Conservation (phyloP, 805 yeast species). For the Lachancea sp. region DNA sequence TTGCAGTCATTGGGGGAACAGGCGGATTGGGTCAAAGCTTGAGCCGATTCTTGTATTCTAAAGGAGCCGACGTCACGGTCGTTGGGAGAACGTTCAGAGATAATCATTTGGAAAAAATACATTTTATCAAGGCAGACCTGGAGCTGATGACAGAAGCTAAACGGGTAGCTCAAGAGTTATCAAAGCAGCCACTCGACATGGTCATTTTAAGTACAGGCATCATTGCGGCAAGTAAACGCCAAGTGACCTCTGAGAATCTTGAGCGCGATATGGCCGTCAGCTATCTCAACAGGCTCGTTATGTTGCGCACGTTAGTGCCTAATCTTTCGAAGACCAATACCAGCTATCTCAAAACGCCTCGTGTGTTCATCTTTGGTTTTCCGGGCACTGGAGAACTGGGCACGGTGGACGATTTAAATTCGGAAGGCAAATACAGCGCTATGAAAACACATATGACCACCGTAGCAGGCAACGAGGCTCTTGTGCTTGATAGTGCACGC, state of each 20-base stretch:
- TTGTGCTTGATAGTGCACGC: constrained; percentile 23
- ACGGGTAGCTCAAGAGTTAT: constrained; percentile 21
- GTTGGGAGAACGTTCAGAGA: constrained; percentile 34
- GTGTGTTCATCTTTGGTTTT: constrained; percentile 36
- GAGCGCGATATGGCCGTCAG: constrained; percentile 37
- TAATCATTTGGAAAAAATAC: constrained; percentile 18
- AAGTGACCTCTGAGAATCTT: constrained; percentile 34
- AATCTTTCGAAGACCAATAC: constrained; percentile 13
- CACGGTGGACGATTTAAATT: constrained; percentile 31
- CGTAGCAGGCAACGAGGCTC: constrained; percentile 38
- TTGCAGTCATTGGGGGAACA: constrained; percentile 36
- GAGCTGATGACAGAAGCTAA: constrained; percentile 25
- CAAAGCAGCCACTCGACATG: constrained; percentile 21
- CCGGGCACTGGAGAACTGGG: constrained; percentile 35
- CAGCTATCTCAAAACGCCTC: constrained; percentile 16
- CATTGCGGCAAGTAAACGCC: constrained; percentile 27
- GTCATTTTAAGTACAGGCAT: constrained; percentile 37
- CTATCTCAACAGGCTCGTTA: constrained; percentile 32
- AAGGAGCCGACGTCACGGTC: constrained; percentile 33
- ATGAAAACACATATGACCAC: constrained; percentile 34
- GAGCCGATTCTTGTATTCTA: constrained; percentile 17
- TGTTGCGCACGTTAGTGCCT: constrained; percentile 26
- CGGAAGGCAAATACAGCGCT: constrained; percentile 29
- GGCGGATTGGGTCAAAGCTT: constrained; percentile 37
- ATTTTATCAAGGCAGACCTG: constrained; percentile 34